Percentiles rank a stretch among this genome's conserved stretches.
Evolutionary conservation across 1,284 basidiomycete genomes (phyloP).

Genomic region (Rhodotorula mucilaginosa): DNA sequence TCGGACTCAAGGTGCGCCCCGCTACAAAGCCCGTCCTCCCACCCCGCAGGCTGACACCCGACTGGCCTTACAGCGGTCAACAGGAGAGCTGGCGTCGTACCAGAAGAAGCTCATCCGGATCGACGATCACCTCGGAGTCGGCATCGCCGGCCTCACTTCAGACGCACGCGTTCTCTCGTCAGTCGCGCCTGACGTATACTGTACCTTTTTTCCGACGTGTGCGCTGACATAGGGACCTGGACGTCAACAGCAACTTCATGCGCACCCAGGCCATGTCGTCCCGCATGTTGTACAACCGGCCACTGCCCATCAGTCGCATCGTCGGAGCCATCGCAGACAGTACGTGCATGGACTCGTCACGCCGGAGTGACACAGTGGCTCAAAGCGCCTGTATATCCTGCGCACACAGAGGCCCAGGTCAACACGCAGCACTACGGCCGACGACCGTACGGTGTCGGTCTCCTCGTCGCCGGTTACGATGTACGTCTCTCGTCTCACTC

Average conservation of each 20-base stretch:
- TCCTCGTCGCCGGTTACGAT: constrained; percentile 95
- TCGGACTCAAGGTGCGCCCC: constrained; percentile 76
- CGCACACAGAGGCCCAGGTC: constrained; percentile 80
- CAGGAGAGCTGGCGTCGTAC: constrained; percentile 95
- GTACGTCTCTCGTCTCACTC: constrained; percentile 44
- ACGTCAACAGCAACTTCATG: constrained; percentile 83
- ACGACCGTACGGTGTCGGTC: constrained; percentile 96
- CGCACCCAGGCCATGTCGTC: constrained; percentile 95
- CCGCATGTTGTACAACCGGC: constrained; percentile 90
- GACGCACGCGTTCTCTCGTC: constrained; percentile 96
- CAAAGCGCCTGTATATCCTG: background rate
- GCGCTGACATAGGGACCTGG: too few species aligned
- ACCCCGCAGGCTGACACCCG: background rate
- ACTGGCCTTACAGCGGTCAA: constrained; percentile 70
- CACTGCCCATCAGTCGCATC: constrained; percentile 87
- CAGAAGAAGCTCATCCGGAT: constrained; percentile 99
- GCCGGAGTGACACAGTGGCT: background rate
- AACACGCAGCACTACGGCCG: constrained; percentile 99
- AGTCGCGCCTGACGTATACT: constrained; percentile 29
- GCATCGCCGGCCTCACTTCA: constrained; percentile 94
- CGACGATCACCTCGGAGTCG: constrained; percentile 98
- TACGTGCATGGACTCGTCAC: constrained; percentile 51
- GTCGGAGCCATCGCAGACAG: constrained; percentile 90
- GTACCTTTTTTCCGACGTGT: too few species aligned
- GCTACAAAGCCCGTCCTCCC: background rate